These are phyloP conservation scores for Vitis amurensis DNA, from an alignment of 164 flowering plant genomes.

Conservation along the genomic window DNA sequence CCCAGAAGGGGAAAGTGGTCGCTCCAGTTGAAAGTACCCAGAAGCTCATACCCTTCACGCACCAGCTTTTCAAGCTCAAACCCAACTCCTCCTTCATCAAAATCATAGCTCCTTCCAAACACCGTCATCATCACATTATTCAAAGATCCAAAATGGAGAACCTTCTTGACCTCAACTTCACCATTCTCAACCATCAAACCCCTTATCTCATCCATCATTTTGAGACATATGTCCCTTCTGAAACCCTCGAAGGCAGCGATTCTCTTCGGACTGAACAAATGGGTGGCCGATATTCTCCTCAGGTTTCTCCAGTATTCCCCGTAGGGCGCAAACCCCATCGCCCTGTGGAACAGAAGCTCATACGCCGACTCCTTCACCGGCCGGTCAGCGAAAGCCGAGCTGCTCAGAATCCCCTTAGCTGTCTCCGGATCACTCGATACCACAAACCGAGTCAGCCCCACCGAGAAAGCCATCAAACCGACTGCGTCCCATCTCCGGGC, in stretches of 20 bases:
- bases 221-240: slow-evolving; percentile 1
- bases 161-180: slow-evolving; percentile 29
- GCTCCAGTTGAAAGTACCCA: slow-evolving; percentile 47
- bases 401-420: slow-evolving; percentile 38
- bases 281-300: slow-evolving; percentile 41
- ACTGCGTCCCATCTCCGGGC: slow-evolving; percentile 8
- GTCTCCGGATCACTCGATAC: slow-evolving; percentile 36
- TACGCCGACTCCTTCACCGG: slow-evolving; percentile 48
- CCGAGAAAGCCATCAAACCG: slow-evolving; percentile 43
- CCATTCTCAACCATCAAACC: too few species aligned
- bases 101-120: slow-evolving; percentile 42
- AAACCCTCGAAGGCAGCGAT: slow-evolving; percentile 23
- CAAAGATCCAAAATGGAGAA: slow-evolving; percentile 37
- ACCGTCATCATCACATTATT: slow-evolving; percentile 51
- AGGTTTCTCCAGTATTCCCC: slow-evolving; percentile 49
- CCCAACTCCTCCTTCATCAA: slow-evolving; percentile 18
- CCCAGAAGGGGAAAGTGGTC: slow-evolving; percentile 44
- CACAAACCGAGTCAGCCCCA: slow-evolving; percentile 41
- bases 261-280: slow-evolving; percentile 42
- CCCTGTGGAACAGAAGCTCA: slow-evolving; percentile 42
- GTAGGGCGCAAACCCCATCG: slow-evolving; percentile 56
- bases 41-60: slow-evolving; percentile 52
- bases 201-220: slow-evolving; percentile 22
- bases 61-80: slow-evolving; percentile 36
- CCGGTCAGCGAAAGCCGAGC: slow-evolving; percentile 41